Base-by-base conservation (phyloP, 2,329 filamentous ascomycete genomes). In the Hypomyces rosellus region DNA sequence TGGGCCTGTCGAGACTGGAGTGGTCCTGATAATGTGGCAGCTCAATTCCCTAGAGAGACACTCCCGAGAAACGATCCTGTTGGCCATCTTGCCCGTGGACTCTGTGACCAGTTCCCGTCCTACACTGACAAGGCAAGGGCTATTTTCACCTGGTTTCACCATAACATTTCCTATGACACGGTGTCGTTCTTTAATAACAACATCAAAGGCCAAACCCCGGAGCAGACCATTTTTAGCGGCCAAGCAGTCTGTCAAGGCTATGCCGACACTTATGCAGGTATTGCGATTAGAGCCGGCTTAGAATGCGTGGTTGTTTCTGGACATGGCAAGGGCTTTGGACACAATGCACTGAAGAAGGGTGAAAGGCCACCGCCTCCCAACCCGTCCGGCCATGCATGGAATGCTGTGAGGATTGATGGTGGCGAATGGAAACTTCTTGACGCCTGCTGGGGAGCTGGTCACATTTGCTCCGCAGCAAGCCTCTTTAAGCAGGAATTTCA, bases 101-200 rank as follows among this genome's bases (percentile, higher is more conserved):
- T 97, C 16, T 95, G 89, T 51, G 74, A 77, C 4, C 86, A 87
- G 0, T 96, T 97, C 63, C 70, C 82, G 1, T 96, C 89, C 1
- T 71, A 74, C 1, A 96, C 92, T 0, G 92, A 97, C 67, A 96
- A 96, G 71, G 92, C 93, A 2, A 80, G 93, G 25, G 89, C 84
- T 2, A 88, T 99, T 53, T 97, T 97, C 65, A 89, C 88, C 1
- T 99, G 93, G 93, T 82, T 91, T 38, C 92, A 97, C 68, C 85
- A 97, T 68, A 97, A 97, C 60, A 84, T 99, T 51, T 77, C 77
- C 43, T 99, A 97, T 65, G 89, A 97, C 64, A 82, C 83, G 0
- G 76, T 81, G 22, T 79, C 84, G 20, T 95, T 96, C 71, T 95
- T 95, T 63, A 80, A 77, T 50, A 80, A 84, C 34, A 82, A 74